Percentiles rank a stretch among this genome's conserved stretches.
These are phyloP conservation scores for Onygenales sp. DNA, from an alignment of 2,329 filamentous ascomycete genomes.

Conservation along the genomic window DNA sequence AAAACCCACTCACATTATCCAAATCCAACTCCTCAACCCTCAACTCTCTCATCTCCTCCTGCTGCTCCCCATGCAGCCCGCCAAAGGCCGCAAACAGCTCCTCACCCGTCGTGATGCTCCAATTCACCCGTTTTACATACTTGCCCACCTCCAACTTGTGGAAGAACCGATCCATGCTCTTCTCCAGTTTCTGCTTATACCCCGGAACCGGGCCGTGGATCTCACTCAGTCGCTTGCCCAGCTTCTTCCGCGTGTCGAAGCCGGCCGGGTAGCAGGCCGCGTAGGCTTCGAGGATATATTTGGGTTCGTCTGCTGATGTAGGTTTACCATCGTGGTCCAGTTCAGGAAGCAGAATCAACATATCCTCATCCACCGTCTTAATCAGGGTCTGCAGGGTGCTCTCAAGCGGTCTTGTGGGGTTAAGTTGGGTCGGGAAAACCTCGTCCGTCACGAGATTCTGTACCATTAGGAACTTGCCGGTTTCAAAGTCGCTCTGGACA, in stretches of 20 bases:
- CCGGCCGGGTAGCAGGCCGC: constrained; percentile 48
- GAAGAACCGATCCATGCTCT: constrained; percentile 55
- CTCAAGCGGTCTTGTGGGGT: constrained; percentile 21
- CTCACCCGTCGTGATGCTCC: constrained; percentile 31
- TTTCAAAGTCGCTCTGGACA: constrained; percentile 18
- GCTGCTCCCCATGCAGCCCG: constrained; percentile 21
- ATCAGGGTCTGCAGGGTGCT: constrained; percentile 41
- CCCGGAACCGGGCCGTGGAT: constrained; percentile 53
- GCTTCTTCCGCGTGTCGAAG: constrained; percentile 48
- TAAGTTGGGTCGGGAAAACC: constrained; percentile 28
- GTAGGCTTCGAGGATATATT: constrained; percentile 50
- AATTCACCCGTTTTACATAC: constrained; percentile 48
- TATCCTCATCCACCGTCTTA: constrained; percentile 49
- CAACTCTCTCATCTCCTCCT: constrained; percentile 16
- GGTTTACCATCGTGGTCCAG: constrained; percentile 22
- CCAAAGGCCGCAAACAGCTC: constrained; percentile 33
- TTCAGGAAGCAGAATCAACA: constrained; percentile 47
- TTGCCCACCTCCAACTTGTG: constrained; percentile 43
- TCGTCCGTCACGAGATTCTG: constrained; percentile 39
- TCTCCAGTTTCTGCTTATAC: constrained; percentile 47
- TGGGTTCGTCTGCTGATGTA: constrained; percentile 13
- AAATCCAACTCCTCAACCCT: constrained; percentile 34
- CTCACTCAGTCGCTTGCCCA: constrained; percentile 41
- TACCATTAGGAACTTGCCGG: constrained; percentile 21
- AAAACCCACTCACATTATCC: constrained; percentile 27